Conservation (phyloP, 441 rosid species). For the Aquilaria agallochum region DNA sequence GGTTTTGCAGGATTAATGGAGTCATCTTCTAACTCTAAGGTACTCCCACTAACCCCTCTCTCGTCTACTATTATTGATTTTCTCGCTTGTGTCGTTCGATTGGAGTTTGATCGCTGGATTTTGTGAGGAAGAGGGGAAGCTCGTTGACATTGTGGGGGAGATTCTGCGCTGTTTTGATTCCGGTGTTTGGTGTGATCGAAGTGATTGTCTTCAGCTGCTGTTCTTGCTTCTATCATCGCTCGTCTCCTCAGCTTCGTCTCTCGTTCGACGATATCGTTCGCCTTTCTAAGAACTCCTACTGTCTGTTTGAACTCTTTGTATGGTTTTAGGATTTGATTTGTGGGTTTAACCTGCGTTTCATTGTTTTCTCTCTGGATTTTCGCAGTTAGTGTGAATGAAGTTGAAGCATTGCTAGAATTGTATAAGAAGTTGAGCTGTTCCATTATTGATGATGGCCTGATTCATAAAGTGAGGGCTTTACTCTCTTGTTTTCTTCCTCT, state of each 20-base stretch:
- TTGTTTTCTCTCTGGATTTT: not conserved
- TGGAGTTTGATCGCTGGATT: not conserved
- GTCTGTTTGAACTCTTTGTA: slow-evolving; percentile 15
- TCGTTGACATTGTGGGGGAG: slow-evolving; percentile 52
- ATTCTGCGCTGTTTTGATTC: slow-evolving; percentile 49
- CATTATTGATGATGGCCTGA: slow-evolving; percentile 59
- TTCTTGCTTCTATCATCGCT: slow-evolving; percentile 40
- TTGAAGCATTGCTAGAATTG: slow-evolving; percentile 68
- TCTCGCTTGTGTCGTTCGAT: not conserved
- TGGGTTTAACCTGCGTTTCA: not conserved
- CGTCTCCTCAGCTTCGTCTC: slow-evolving; percentile 5
- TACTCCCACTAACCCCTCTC: not conserved
- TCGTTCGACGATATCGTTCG: slow-evolving; percentile 32
- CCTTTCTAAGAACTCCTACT: slow-evolving; percentile 45
- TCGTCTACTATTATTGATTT: not conserved
- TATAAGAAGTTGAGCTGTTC: slow-evolving; percentile 69
- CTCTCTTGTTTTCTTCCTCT: not conserved
- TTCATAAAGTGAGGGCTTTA: slow-evolving; percentile 57
- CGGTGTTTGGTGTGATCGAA: slow-evolving; percentile 46
- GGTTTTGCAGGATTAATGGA: too few relatives aligned
- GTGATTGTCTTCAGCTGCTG: slow-evolving; percentile 27
- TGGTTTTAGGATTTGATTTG: slow-evolving; percentile 8
- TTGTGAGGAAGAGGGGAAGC: slow-evolving; percentile 36
- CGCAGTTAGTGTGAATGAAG: slow-evolving; percentile 70
- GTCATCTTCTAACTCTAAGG: too few relatives aligned